Percentiles rank a stretch among this genome's conserved stretches.
Evolutionary conservation across 2,329 filamentous ascomycete genomes (phyloP).

Genomic region (Fusarium neocosmosporiellum): DNA sequence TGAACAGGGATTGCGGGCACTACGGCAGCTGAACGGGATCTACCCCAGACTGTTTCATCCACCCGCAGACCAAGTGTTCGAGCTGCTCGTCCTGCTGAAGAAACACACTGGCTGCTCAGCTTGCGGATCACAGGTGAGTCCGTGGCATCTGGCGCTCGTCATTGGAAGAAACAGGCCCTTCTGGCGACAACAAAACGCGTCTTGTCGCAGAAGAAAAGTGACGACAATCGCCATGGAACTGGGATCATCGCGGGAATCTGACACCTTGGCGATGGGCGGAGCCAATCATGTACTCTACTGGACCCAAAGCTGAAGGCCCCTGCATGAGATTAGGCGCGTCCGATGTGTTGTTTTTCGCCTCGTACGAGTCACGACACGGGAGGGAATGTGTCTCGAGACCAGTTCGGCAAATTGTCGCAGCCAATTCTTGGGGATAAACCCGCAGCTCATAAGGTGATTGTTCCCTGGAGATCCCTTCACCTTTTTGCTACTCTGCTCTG

Average conservation of each 20-base stretch:
- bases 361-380: conserved; percentile 11
- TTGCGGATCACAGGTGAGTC: not conserved
- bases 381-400: not conserved
- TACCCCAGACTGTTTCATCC: conserved; percentile 14
- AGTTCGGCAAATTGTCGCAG: not conserved
- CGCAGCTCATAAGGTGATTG: not conserved
- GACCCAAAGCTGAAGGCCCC: conserved; percentile 29
- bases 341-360: conserved; percentile 13
- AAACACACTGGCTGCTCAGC: not conserved
- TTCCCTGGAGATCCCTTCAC: not conserved
- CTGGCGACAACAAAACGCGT: not conserved
- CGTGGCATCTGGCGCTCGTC: rapidly evolving
- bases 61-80: not conserved
- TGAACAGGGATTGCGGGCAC: conserved; percentile 3
- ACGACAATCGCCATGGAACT: not conserved
- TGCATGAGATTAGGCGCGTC: conserved; percentile 17
- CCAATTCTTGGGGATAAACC: not conserved
- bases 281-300: conserved; percentile 21
- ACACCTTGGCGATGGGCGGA: conserved; percentile 18
- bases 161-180: not conserved
- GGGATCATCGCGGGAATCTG: conserved; percentile 20
- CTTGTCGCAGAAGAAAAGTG: conserved; percentile 6
- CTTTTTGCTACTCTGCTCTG: conserved; percentile 8
- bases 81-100: not conserved
- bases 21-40: not conserved